Conservation (phyloP, 345 rosid genomes). For the Eucalyptus fibrosa region DNA sequence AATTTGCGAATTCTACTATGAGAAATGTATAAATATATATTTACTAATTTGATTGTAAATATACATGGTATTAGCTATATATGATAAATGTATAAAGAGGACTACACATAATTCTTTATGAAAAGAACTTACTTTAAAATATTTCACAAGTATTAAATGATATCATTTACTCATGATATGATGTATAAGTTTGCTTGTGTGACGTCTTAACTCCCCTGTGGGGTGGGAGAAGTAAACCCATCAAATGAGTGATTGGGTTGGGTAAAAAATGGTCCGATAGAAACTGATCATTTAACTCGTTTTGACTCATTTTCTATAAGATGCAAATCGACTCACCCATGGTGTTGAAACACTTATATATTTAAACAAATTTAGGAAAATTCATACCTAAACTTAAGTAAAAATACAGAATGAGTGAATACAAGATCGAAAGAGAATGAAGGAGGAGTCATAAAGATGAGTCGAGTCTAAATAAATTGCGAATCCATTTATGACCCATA, state of each 20-base stretch:
- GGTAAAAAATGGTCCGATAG: background rate
- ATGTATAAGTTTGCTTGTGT: background rate
- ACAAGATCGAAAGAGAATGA: background rate
- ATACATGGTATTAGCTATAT: background rate
- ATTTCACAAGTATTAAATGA: background rate
- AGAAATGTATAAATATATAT: background rate
- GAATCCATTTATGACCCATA: background rate
- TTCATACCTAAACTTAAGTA: background rate
- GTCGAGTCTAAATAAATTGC: background rate
- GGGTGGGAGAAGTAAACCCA: background rate
- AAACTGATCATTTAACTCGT: accelerated
- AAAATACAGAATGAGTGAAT: background rate
- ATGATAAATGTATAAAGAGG: background rate
- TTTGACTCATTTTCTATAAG: background rate
- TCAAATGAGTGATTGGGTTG: background rate
- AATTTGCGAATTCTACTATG: background rate
- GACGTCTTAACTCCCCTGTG: background rate
- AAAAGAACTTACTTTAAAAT: background rate
- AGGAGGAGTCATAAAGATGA: background rate
- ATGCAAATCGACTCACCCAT: background rate
- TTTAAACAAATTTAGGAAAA: background rate
- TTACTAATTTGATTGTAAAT: background rate
- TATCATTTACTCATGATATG: background rate
- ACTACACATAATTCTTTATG: background rate
- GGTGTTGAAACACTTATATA: background rate